Base-by-base conservation (phyloP, 192 early-diverging fungal species). In the Entrophospora sp. region DNA sequence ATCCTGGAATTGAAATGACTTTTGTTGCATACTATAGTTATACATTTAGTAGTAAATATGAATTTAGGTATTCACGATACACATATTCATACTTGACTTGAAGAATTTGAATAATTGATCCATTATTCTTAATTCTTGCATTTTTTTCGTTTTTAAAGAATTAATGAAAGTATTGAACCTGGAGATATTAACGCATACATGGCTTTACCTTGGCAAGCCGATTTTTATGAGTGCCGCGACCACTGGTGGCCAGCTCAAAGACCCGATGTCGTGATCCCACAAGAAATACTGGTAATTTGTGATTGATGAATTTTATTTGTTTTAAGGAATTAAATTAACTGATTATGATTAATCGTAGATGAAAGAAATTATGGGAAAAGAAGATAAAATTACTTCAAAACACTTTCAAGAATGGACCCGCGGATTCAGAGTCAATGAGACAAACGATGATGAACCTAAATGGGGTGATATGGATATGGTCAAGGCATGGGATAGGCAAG, bases 1-100 rank as follows among this genome's bases (percentile, higher is more conserved):
- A 20, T 51, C 48, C 48, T 51, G 48, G 48, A 51, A 51, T 51
- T 51, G 48, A 51, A 51, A 51, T 51, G 48, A n/a, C 48, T n/a
- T 51, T 20, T 51, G 14, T 51, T 5, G 48, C 48, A 7, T 51
- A 51, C 18, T 5, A 51, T n/a, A 51, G 20, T 6, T 10, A 51
- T 51, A 51, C 48, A 51, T 51, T 51, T 51, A 5, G 18, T 51
- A 25, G 18, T 6, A 20, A 51, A 20, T 51, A 51, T 51, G 48
- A 51, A 6, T 51, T 51, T 22, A 51, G 48, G 48, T 51, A 25
- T 20, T 5, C 48, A 9, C 14, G 38, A 40, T 40, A 14, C 38
- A 40, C 6, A 40, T 6, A 9, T 9, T 40, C 38, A 40, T 40
- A 51, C n/a, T n/a, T n/a, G n/a, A n/a, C n/a, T n/a, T n/a, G n/a